Evolutionary conservation across 768 basidiomycete genomes (phyloP).

Genomic region (Lactarius akahatsu): DNA sequence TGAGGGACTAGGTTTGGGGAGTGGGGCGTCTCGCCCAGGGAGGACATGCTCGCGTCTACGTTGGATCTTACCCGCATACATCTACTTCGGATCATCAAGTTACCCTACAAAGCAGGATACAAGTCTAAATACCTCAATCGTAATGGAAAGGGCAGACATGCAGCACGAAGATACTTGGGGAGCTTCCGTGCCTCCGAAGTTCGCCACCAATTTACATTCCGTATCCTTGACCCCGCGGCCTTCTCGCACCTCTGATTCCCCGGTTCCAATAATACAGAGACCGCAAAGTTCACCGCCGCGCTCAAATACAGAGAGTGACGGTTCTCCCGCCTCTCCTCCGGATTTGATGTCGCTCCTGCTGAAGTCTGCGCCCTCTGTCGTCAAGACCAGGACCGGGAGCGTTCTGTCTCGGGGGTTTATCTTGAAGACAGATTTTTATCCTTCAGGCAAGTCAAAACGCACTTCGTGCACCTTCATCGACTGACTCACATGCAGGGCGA

Average conservation of each 20-base stretch:
- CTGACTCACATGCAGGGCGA: constrained; percentile 51
- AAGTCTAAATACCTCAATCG: not conserved
- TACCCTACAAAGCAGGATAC: not conserved
- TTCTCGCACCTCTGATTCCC: not conserved
- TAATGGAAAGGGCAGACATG: not conserved
- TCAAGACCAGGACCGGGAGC: constrained; percentile 79
- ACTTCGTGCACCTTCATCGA: not conserved
- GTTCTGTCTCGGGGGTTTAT: constrained; percentile 89
- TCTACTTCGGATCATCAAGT: not conserved
- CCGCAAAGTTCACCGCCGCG: constrained; percentile 20
- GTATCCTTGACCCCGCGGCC: not conserved
- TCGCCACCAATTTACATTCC: not conserved
- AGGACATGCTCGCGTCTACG: not conserved
- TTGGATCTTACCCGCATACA: not conserved
- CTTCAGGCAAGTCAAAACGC: constrained; percentile 48
- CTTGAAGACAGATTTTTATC: constrained; percentile 90
- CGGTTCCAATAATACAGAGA: constrained; percentile 12
- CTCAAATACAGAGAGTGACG: constrained; percentile 8
- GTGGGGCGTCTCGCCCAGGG: no score
- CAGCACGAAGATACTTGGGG: not conserved
- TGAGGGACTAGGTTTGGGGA: no score
- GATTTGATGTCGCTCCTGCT: constrained; percentile 65
- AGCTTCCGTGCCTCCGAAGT: not conserved
- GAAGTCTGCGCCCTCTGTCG: constrained; percentile 68
- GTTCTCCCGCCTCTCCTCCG: constrained; percentile 36